A percentile compares a stretch with the other conserved stretches of the same genome.
phyloP scores from a whole-genome alignment of 805 yeast genomes.

The Metschnikowia similis region DNA sequence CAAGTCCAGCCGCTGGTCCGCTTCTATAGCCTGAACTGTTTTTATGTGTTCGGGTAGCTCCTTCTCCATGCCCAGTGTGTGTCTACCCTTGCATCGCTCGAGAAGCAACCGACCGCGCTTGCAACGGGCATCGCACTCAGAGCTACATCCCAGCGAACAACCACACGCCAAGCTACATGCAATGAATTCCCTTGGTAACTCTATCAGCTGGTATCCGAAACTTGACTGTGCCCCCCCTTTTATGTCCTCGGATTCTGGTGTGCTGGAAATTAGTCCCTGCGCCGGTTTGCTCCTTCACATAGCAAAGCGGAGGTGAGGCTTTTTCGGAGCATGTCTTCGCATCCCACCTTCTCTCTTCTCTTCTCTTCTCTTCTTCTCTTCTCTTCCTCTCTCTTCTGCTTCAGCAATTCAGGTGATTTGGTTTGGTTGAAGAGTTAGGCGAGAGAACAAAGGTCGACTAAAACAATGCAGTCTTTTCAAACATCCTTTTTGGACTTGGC shows the following conservation, averaged over 20 bases:
- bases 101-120: neutral
- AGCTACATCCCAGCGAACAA: neutral
- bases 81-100: neutral
- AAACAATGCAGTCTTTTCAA: slow-evolving; percentile 45
- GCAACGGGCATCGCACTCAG: neutral
- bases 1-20: slow-evolving; percentile 50
- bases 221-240: neutral
- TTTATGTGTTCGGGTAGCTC: slow-evolving; percentile 2
- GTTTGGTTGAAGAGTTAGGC: slow-evolving; percentile 2
- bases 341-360: neutral
- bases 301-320: neutral
- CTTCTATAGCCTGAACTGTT: slow-evolving; percentile 37
- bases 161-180: too few species aligned
- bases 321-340: neutral
- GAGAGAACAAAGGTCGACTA: neutral
- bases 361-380: slow-evolving; percentile 1
- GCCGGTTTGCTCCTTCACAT: neutral
- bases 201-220: too few species aligned
- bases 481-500: slow-evolving; percentile 76
- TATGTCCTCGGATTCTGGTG: neutral
- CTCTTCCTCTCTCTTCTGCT: slow-evolving; percentile 9
- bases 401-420: slow-evolving; percentile 10
- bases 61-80: neutral
- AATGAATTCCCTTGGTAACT: too few species aligned
- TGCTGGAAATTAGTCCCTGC: neutral